Conservation (phyloP, 768 basidiomycete genomes). For the Phylloporus scabripes region DNA sequence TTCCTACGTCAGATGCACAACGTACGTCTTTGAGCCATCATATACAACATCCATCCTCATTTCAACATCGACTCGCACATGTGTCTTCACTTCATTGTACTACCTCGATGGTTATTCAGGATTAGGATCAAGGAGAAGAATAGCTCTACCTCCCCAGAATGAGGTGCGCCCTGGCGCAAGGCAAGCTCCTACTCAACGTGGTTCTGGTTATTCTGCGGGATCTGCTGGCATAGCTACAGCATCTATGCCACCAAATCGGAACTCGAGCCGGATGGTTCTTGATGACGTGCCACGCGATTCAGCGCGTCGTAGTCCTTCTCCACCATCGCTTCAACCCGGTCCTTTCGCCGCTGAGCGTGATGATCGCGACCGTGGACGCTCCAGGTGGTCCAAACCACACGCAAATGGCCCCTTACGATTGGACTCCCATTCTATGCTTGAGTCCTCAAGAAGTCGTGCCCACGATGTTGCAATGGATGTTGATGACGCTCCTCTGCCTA, state of each 20-base stretch:
- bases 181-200: conserved; percentile 7
- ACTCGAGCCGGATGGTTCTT: not conserved
- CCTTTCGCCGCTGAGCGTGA: conserved; percentile 6
- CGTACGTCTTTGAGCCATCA: conserved; percentile 34
- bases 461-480: conserved; percentile 23
- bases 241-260: conserved; percentile 7
- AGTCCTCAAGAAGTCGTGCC: conserved; percentile 19
- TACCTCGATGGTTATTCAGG: conserved; percentile 20
- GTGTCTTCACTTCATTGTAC: conserved; percentile 15
- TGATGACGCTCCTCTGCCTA: conserved; percentile 23
- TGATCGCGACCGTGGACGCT: conserved; percentile 14
- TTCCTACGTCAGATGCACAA: conserved; percentile 30
- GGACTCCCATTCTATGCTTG: conserved; percentile 15
- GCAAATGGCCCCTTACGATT: conserved; percentile 7
- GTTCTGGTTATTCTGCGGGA: conserved; percentile 7
- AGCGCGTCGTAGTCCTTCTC: conserved; percentile 12
- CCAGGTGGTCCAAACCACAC: conserved; percentile 13
- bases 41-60: conserved; percentile 26
- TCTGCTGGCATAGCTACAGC: conserved; percentile 2
- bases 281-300: conserved; percentile 7
- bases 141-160: conserved; percentile 35
- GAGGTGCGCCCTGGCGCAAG: conserved; percentile 20
- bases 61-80: conserved; percentile 23
- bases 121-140: conserved; percentile 31
- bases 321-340: conserved; percentile 6